phyloP scores from a whole-genome alignment of 1,139 yeast genomes.

The Diutina rugosa region DNA sequence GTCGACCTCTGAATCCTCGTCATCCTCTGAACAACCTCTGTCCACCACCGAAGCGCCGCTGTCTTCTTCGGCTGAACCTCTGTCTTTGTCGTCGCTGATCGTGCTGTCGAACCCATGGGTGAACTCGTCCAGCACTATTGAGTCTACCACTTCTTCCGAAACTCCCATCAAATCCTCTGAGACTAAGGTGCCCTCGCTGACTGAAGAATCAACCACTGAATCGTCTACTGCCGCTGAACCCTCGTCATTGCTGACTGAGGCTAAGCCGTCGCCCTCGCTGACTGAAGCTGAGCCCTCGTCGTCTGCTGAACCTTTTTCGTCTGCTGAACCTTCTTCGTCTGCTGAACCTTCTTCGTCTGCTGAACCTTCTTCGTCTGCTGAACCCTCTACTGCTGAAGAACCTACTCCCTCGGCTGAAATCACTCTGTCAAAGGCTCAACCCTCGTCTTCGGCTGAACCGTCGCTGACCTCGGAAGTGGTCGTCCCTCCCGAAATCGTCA shows the following conservation, averaged over 20 bases:
- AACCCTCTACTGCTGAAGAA: too few species aligned
- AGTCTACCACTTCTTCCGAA: too few species aligned
- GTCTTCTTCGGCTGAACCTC: not conserved
- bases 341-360: too few species aligned
- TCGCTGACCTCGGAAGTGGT: not conserved
- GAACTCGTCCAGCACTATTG: not conserved
- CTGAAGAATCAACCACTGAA: not conserved
- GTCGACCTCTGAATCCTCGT: not conserved
- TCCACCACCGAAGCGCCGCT: not conserved
- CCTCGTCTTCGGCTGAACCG: not conserved
- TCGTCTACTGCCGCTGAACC: not conserved
- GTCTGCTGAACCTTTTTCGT: not conserved
- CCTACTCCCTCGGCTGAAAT: too few species aligned
- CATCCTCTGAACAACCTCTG: not conserved
- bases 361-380: too few species aligned
- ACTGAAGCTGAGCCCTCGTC: not conserved
- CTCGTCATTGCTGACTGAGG: not conserved
- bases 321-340: not conserved
- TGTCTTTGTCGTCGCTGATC: not conserved
- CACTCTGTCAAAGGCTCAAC: too few species aligned
- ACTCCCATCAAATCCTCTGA: too few species aligned
- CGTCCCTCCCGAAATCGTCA: not conserved
- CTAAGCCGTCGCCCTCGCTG: not conserved
- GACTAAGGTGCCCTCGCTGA: too few species aligned
- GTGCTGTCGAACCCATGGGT: not conserved